phyloP scores from a whole-genome alignment of 495 filamentous ascomycete genomes.

The Hyaloscypha bicolor region DNA sequence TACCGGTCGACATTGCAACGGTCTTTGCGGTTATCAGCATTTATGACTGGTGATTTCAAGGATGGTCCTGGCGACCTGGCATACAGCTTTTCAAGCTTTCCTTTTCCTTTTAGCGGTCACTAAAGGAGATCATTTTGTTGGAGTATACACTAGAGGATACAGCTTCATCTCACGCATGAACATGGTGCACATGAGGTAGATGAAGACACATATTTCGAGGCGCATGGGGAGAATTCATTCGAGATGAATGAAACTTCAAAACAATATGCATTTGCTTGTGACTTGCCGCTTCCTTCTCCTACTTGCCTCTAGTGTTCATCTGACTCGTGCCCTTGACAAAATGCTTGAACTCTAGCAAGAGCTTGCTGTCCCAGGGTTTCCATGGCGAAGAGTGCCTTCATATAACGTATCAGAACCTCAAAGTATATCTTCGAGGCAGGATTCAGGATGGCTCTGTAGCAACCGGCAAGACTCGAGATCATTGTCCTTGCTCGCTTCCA shows the following conservation, averaged over 20 bases:
- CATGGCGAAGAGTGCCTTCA: too few species aligned
- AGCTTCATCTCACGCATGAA: not conserved
- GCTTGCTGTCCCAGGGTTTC: too few species aligned
- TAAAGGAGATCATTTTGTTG: not conserved
- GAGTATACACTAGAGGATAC: not conserved
- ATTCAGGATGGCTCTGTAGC: too few species aligned
- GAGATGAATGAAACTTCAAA: not conserved
- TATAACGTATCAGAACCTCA: too few species aligned
- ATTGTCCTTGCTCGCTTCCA: too few species aligned
- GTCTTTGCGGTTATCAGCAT: not conserved
- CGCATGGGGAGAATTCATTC: not conserved
- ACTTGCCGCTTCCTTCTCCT: not conserved
- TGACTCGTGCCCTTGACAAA: too few species aligned
- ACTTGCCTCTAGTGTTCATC: too few species aligned
- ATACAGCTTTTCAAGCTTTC: not conserved
- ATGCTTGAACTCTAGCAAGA: too few species aligned
- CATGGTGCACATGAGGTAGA: not conserved
- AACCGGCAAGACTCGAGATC: too few species aligned
- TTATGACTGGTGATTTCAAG: not conserved
- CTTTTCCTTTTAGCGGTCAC: not conserved
- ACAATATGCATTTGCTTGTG: not conserved
- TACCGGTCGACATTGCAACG: not conserved
- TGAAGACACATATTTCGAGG: not conserved
- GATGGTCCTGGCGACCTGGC: not conserved
- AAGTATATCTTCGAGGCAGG: too few species aligned